Conservation (phyloP, 179 eudicot species). For the Nepenthes alata region DNA sequence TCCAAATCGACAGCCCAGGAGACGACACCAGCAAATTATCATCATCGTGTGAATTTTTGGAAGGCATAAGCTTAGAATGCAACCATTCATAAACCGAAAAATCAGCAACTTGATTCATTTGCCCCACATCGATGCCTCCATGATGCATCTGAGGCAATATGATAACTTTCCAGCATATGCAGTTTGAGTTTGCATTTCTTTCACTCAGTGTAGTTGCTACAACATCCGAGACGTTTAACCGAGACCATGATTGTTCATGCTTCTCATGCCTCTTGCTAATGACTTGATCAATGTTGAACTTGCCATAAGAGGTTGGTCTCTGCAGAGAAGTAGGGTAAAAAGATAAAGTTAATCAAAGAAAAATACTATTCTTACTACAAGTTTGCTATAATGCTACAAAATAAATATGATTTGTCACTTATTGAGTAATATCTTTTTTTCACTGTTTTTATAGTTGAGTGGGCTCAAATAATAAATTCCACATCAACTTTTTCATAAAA, state of each 20-base stretch:
- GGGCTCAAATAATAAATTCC: too few relatives aligned
- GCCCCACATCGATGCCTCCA: slow-evolving; percentile 8
- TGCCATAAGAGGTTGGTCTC: slow-evolving; percentile 31
- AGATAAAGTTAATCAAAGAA: slow-evolving; percentile 5
- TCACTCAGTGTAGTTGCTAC: slow-evolving; percentile 44
- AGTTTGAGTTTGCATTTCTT: slow-evolving; percentile 39
- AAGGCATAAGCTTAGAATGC: slow-evolving; percentile 64
- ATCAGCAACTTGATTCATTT: slow-evolving; percentile 12
- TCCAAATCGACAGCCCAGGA: slow-evolving; percentile 75
- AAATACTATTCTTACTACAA: not conserved
- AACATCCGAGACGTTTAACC: slow-evolving; percentile 66
- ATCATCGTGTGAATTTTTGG: slow-evolving; percentile 13
- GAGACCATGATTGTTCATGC: slow-evolving; percentile 53
- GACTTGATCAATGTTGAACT: slow-evolving; percentile 50
- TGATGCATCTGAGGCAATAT: slow-evolving; percentile 31
- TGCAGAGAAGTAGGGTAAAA: slow-evolving; percentile 16
- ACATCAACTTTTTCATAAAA: too few relatives aligned
- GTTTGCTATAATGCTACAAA: not conserved
- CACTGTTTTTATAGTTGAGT: too few relatives aligned
- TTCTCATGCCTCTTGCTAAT: slow-evolving; percentile 50
- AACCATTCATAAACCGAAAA: slow-evolving; percentile 50
- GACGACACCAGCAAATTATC: slow-evolving; percentile 47
- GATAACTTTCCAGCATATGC: slow-evolving; percentile 79
- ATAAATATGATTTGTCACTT: not conserved
- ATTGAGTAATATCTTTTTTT: too few relatives aligned